Evolutionary conservation across 129 eudicot genomes (phyloP), one percentile per base, ranked within the genome.

Genomic region (Pulicaria dysenterica): DNA sequence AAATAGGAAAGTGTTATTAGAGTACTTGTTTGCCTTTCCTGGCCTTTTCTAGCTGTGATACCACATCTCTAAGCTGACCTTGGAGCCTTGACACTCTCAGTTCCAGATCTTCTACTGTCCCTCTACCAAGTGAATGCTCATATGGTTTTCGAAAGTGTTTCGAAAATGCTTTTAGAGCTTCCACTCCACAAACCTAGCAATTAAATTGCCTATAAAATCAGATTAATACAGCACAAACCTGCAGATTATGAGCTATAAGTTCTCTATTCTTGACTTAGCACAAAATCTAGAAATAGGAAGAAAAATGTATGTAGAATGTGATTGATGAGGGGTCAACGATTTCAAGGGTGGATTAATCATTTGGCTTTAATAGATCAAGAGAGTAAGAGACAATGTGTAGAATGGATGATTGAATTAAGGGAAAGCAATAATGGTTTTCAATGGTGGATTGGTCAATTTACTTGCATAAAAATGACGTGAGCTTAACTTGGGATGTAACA

Each of bases 111-210:
- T 90, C 96, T 6, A 84, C 75, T 5, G 96, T 81, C 58, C 90
- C 91, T 60, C 77, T 73, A 2, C 34, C 53, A 19, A 81, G 55
- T 10, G 79, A 69, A 5, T 93, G 88, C 57, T 83, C 45, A 10
- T 86, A 88, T 5, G 96, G 96, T 19, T 84, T 54, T 44, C 77
- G 3, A 69, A 95, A 95, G 40, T 86, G 74, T 41, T 56, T 60
- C 2, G 99, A 88, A 66, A 95, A 95, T 58, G 86, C 79, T 60
- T 77, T 83, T 74, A 95, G 42, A 13, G 99, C 96, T 58, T 88
- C 94, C 56, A 95, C 81, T 54, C 97, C 98, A 43, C 93, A 85
- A 67, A 94, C 98, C 98, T 94, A 72, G 42, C 3, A 5, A 46
- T 46, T 8, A 24, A 4, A 67, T 38, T 31, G 8, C 17, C 13